Evolutionary conservation across 805 yeast species (phyloP).

Genomic region (Candida sphagnicola): DNA sequence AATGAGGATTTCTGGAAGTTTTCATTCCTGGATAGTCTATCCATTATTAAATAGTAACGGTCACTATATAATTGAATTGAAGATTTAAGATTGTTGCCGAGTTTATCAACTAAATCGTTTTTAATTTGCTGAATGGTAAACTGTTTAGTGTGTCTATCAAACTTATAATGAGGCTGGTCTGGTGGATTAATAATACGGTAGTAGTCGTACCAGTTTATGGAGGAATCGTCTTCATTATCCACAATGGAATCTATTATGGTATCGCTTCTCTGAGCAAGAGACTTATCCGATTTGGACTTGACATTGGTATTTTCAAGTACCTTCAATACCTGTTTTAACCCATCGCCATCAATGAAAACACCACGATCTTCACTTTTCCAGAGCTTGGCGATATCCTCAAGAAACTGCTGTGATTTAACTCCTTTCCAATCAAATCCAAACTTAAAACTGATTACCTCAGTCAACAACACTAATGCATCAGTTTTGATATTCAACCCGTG

Average conservation of each 20-base stretch:
- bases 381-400: slow-evolving; percentile 72
- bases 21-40: slow-evolving; percentile 73
- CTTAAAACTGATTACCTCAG: slow-evolving; percentile 68
- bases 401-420: slow-evolving; percentile 51
- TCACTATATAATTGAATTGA: slow-evolving; percentile 42
- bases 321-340: slow-evolving; percentile 57
- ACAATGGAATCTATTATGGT: slow-evolving; percentile 16
- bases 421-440: slow-evolving; percentile 89
- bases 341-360: slow-evolving; percentile 74
- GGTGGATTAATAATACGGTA: slow-evolving; percentile 62
- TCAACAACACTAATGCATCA: slow-evolving; percentile 69
- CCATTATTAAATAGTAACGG: slow-evolving; percentile 62
- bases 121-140: slow-evolving; percentile 36
- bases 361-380: slow-evolving; percentile 94
- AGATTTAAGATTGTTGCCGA: slow-evolving; percentile 15
- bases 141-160: slow-evolving; percentile 59
- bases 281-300: slow-evolving; percentile 10
- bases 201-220: slow-evolving; percentile 63
- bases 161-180: slow-evolving; percentile 60
- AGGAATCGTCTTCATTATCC: slow-evolving; percentile 14
- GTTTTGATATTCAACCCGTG: slow-evolving; percentile 89
- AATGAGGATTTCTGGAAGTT: slow-evolving; percentile 55
- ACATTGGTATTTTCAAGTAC: slow-evolving; percentile 55
- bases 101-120: slow-evolving; percentile 5
- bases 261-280: slow-evolving; percentile 18